Base-by-base conservation (phyloP, 2,329 filamentous ascomycete species). In the Arthroderma sp. region DNA sequence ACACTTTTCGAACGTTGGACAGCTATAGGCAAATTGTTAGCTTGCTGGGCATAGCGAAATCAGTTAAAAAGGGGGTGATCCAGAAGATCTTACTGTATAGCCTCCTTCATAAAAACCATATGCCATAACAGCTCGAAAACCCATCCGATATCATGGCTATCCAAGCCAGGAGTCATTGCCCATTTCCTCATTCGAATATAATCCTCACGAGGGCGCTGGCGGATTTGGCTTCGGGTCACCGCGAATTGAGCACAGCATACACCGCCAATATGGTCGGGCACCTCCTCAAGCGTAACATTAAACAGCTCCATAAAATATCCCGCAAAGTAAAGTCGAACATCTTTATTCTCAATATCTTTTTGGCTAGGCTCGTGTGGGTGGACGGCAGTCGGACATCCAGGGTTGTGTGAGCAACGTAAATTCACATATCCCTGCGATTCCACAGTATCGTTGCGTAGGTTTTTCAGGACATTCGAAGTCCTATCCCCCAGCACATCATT, bases 91-190 rank as follows among this genome's bases (percentile, higher is more conserved):
- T 53, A 67, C 63, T 64, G 62, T 11, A 69, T 57, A 5, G 63
- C 56, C 22, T 62, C 54, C 53, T 59, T 61, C 31, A 63, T 62
- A 47, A 67, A 74, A 58, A 71, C 67, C 58, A 77, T 69, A 57
- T 82, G 79, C 78, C 78, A 83, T 11, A 78, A 59, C 52, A 79
- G 81, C 55, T 82, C 78, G 56, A 80, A 70, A 2, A 81, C 69
- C 22, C 78, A 65, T 1, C 78, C 78, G 29, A 71, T 77, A 28
- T 72, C 58, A 11, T 68, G 67, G 54, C 80, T 75, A 4, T 66
- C 66, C 42, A 77, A 57, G 4, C 69, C 60, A 2, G 77, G 77
- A 6, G 68, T 64, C n/a, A 78, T 54, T 36, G 81, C 50, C 79
- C 78, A 82, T 38, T 77, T 61, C 4, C 77, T 67, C 55, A 73